phyloP scores from a whole-genome alignment of 106 monocot genomes.

The Hemerocallis citrina region DNA sequence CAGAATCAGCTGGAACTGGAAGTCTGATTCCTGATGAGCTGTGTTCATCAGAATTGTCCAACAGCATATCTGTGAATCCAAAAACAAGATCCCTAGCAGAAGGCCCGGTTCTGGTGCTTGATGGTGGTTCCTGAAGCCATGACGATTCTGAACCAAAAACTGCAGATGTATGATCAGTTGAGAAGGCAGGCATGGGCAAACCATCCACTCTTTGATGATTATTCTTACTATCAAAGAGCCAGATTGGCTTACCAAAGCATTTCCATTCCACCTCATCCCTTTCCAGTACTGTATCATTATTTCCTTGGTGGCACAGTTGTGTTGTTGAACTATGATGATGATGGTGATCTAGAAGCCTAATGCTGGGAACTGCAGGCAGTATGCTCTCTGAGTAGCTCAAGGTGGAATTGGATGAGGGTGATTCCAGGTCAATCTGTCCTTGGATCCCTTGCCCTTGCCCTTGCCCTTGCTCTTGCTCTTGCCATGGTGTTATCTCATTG shows the following conservation, averaged over 20 bases:
- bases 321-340: too few species aligned
- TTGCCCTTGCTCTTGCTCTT: neutral
- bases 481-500: conserved; percentile 18
- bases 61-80: conserved; percentile 52
- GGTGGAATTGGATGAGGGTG: conserved; percentile 36
- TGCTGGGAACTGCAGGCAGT: neutral
- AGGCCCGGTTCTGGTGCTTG: neutral
- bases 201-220: conserved; percentile 9
- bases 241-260: conserved; percentile 14
- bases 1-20: conserved; percentile 7
- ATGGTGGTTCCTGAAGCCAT: conserved; percentile 11
- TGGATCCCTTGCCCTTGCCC: neutral
- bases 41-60: conserved; percentile 25
- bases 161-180: neutral
- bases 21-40: conserved; percentile 21
- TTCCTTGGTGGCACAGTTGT: too few species aligned
- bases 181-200: conserved; percentile 10
- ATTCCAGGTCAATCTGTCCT: conserved; percentile 26
- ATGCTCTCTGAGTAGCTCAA: conserved; percentile 11
- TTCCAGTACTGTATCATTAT: too few species aligned
- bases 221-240: conserved; percentile 1
- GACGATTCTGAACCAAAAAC: conserved; percentile 12
- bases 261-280: conserved; percentile 41
- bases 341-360: neutral
- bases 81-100: too few species aligned